Evolutionary conservation across 1,284 basidiomycete species (phyloP).

Genomic region (Microbotryomycetes sp.): DNA sequence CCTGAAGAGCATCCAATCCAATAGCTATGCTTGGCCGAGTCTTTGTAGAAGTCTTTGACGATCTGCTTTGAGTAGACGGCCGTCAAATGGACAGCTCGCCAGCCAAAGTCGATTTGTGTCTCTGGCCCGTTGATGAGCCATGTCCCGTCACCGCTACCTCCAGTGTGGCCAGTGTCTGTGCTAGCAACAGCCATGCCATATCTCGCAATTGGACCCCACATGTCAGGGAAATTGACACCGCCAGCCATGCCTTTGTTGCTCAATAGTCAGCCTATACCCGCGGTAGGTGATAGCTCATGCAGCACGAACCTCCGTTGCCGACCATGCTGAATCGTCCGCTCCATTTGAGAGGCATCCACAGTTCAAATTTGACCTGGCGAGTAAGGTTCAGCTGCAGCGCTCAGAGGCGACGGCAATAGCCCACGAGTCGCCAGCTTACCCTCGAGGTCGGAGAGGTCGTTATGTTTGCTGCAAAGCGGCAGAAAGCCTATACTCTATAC

Average conservation of each 20-base stretch:
- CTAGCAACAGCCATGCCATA: constrained; percentile 17
- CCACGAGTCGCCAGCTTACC: too few species aligned
- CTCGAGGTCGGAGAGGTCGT: constrained; percentile 13
- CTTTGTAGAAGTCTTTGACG: constrained; percentile 15
- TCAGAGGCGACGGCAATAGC: too few species aligned
- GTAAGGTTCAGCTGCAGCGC: background rate
- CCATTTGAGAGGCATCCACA: constrained; percentile 34
- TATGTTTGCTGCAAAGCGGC: constrained; percentile 17
- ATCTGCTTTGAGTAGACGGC: constrained; percentile 32
- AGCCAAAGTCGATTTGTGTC: constrained; percentile 34
- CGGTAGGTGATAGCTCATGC: background rate
- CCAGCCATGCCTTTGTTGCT: constrained; percentile 14
- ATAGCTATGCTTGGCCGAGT: background rate
- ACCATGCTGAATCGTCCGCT: constrained; percentile 31
- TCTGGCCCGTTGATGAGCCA: constrained; percentile 29
- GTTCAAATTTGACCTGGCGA: constrained; percentile 30
- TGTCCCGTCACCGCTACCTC: constrained; percentile 20
- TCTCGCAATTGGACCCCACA: background rate
- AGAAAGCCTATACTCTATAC: background rate
- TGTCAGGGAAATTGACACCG: constrained; percentile 26
- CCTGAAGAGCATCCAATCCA: constrained; percentile 33
- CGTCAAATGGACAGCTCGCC: constrained; percentile 33
- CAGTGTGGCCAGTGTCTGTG: constrained; percentile 33
- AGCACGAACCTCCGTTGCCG: constrained; percentile 25
- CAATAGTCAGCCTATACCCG: background rate